Conservation (phyloP, 495 filamentous ascomycete species). For the Monascus purpureus region DNA sequence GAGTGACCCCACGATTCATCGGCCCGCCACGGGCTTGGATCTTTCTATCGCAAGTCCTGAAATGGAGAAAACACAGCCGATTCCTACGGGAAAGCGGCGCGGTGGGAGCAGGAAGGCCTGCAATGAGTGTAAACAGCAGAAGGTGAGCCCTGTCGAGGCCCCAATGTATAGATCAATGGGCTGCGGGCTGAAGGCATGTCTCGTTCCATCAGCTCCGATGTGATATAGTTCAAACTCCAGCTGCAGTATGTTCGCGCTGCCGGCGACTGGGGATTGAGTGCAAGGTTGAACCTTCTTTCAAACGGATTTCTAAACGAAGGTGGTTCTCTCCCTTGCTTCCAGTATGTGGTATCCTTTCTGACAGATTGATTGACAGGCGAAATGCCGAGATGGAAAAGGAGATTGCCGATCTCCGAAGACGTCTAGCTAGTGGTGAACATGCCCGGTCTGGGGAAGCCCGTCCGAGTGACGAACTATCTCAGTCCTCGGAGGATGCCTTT, state of each 20-base stretch:
- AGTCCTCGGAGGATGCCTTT: slow-evolving; percentile 27
- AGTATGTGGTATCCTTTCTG: background rate
- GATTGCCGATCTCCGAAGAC: slow-evolving; percentile 33
- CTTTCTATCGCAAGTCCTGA: slow-evolving; percentile 20
- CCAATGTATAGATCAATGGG: too few species aligned
- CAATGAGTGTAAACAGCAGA: slow-evolving; percentile 38
- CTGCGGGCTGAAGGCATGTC: slow-evolving; percentile 4
- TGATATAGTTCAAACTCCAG: slow-evolving; percentile 33
- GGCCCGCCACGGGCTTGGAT: slow-evolving; percentile 20
- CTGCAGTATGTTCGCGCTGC: slow-evolving; percentile 34
- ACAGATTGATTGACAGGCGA: slow-evolving; percentile 16
- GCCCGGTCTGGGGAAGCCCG: slow-evolving; percentile 14
- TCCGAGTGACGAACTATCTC: slow-evolving; percentile 22
- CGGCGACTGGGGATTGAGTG: slow-evolving; percentile 32
- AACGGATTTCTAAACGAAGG: slow-evolving; percentile 35
- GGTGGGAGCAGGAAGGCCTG: slow-evolving; percentile 34
- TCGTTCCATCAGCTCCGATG: slow-evolving; percentile 26
- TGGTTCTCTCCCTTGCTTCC: slow-evolving; percentile 3
- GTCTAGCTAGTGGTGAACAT: slow-evolving; percentile 20
- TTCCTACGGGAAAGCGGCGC: slow-evolving; percentile 32
- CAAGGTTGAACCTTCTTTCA: slow-evolving; percentile 34
- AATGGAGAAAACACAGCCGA: slow-evolving; percentile 30
- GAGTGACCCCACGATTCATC: slow-evolving; percentile 23
- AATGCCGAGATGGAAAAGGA: slow-evolving; percentile 39
- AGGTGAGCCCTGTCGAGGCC: slow-evolving; percentile 21